Evolutionary conservation across 2,329 filamentous ascomycete genomes (phyloP), one percentile per base, ranked within the genome.

Genomic region (Fusarium vanettenii): DNA sequence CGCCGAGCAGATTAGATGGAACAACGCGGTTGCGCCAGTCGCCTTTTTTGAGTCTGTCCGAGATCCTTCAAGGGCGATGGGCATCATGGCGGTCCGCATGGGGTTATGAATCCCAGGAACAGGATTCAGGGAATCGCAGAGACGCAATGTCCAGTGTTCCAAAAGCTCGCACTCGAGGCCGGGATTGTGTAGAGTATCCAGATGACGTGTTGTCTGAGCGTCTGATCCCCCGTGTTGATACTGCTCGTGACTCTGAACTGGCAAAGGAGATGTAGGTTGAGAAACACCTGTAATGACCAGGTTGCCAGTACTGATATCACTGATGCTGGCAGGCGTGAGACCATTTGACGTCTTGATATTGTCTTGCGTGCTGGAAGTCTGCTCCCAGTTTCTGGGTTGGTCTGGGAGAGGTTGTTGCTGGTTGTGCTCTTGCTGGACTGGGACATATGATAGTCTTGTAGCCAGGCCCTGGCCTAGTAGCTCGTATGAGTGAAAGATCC

Each of bases 1-100:
- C 1, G 76, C 76, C 1, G 76, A 75, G n/a, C 75, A 78, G 20
- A 78, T 78, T 27, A 78, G 75, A 18, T 78, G 75, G 1, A 79
- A 78, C 6, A 78, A 9, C 0, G 75, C 72, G 0, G 76, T 78
- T 5, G 76, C 76, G 0, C 76, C 76, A 0, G 76, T 78, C 1
- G 76, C 73, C 2, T 60, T 64, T 25, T 71, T 70, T 0, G 77
- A 60, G 16, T 79, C 76, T 1, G 73, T 72, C 1, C 76, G 70
- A 8, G 73, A 71, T 6, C 76, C 76, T 37, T 78, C 76, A 2
- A 79, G 67, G 1, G 76, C 76, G 1, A 78, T 79, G 1, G 76
- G 76, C 57, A 76, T 75, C 75, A 78, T 76, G 8, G 75, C 71
- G 2, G 66, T 78, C 3, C 76, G 57, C 45, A 78, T 55, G 0